Base-by-base conservation (phyloP, 1,284 basidiomycete genomes). In the Papiliotrema terrestris region DNA sequence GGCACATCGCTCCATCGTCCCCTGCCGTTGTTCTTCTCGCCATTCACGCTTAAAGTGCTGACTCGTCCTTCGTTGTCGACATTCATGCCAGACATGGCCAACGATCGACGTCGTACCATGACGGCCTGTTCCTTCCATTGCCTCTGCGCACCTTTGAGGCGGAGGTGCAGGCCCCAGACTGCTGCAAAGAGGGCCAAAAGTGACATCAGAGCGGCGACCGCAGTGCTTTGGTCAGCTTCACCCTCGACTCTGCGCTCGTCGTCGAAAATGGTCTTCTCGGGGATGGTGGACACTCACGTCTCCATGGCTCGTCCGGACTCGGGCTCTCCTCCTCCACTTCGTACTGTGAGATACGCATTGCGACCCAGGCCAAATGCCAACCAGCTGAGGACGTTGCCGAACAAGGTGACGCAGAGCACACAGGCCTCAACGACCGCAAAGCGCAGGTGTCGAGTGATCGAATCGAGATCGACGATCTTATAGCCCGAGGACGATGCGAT, bases 311-410 rank as follows among this genome's bases (percentile, higher is more conserved):
- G 61, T 25, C 73, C 73, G 25, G 57, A 59, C 42, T 64, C 62
- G 1, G 69, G 65, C 5, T 58, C 48, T 11, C 62, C 63, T 15
- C 66, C 67, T n/a, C 60, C 58, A 8, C 32, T 51, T 37, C 62
- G 45, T 4, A 71, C 60, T 32, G 55, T 67, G 20, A 62, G 44
- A 44, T 65, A 72, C 3, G 71, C 65, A 3, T 54, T 52, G 23
- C 67, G 43, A 13, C 63, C 67, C 8, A 71, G 51, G 1, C 69
- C 71, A 49, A 70, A 72, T 2, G 71, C 71, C 20, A 75, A 44
- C 73, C 73, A 75, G n/a, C 60, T 65, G 15, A 75, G 59, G 8
- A 75, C 65, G 43, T 71, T 71, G 4, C 69, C 72, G 51, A 75
- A 75, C 32, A 72, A 56, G 36, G 54, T 63, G 17, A 73, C 59